Percentiles rank a stretch among this genome's conserved stretches.
phyloP scores from a whole-genome alignment of 495 filamentous ascomycete genomes.

The Daldinia concentrica region DNA sequence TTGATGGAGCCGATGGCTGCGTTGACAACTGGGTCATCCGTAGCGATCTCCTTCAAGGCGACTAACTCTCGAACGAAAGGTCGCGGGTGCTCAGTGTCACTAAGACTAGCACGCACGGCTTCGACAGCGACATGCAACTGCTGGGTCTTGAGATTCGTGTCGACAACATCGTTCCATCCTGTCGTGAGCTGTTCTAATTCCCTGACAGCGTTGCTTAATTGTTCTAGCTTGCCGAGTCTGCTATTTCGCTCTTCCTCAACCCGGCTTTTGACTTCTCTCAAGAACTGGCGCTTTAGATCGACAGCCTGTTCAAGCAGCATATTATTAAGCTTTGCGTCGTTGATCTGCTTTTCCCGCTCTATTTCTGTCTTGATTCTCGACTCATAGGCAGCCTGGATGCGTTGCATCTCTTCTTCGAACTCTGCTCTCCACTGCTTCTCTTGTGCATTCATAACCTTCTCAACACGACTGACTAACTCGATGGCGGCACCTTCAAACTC shows the following conservation, averaged over 20 bases:
- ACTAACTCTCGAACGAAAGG: constrained; percentile 92
- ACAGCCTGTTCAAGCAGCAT: constrained; percentile 91
- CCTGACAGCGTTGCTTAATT: constrained; percentile 76
- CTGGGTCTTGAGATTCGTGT: constrained; percentile 90
- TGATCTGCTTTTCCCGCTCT: constrained; percentile 74
- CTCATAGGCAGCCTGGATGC: constrained; percentile 76
- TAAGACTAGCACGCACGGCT: constrained; percentile 82
- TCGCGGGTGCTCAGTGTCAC: constrained; percentile 73
- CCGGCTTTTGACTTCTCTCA: constrained; percentile 76
- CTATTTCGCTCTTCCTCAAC: constrained; percentile 91
- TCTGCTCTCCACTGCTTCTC: constrained; percentile 84
- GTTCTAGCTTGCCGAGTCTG: constrained; percentile 83
- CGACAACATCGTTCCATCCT: constrained; percentile 86
- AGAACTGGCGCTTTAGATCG: constrained; percentile 82
- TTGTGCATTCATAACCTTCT: constrained; percentile 75
- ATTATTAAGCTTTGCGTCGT: constrained; percentile 82
- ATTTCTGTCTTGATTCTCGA: constrained; percentile 80
- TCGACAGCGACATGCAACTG: constrained; percentile 95
- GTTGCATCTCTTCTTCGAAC: constrained; percentile 87
- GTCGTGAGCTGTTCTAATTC: constrained; percentile 86
- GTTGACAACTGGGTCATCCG: constrained; percentile 81
- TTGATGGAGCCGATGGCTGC: constrained; percentile 95
- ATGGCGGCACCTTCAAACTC: constrained; percentile 59
- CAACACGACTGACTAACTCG: constrained; percentile 82
- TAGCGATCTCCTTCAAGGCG: constrained; percentile 90